Evolutionary conservation across 495 filamentous ascomycete species (phyloP).

Genomic region (Niebla homalea): DNA sequence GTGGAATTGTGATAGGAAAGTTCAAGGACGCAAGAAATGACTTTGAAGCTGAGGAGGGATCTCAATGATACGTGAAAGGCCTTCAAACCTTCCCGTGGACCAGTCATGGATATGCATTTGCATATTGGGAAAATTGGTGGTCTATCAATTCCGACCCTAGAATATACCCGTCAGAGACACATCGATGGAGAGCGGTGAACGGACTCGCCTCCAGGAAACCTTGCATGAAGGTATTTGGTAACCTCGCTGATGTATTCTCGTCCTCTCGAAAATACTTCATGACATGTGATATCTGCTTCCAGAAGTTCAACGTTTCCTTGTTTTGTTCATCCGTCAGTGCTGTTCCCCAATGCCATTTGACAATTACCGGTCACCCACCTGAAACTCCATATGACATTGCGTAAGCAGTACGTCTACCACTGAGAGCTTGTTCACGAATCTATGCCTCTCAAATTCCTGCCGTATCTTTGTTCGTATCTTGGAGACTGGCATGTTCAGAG

Average conservation of each 20-base stretch:
- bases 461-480: conserved; percentile 84
- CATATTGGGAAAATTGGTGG: neutral
- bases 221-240: conserved; percentile 78
- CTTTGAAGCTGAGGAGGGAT: conserved; percentile 36
- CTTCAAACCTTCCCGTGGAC: too few relatives aligned
- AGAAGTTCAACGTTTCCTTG: conserved; percentile 96
- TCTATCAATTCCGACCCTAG: conserved; percentile 17
- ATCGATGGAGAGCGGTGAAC: neutral
- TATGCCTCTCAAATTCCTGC: conserved; percentile 93
- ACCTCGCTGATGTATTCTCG: conserved; percentile 62
- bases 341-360: neutral
- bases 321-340: neutral
- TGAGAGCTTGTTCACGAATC: conserved; percentile 77
- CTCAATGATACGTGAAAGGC: conserved; percentile 7
- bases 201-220: conserved; percentile 78
- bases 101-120: neutral
- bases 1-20: conserved; percentile 79
- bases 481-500: conserved; percentile 74
- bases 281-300: conserved; percentile 92
- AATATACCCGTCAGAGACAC: neutral
- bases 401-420: conserved; percentile 81
- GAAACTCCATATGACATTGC: conserved; percentile 80
- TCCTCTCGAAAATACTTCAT: conserved; percentile 94
- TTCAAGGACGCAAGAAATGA: conserved; percentile 55
- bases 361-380: conserved; percentile 33